These are phyloP conservation scores for Citrullus amarus DNA, from an alignment of 306 rosid genomes.

Conservation along the genomic window DNA sequence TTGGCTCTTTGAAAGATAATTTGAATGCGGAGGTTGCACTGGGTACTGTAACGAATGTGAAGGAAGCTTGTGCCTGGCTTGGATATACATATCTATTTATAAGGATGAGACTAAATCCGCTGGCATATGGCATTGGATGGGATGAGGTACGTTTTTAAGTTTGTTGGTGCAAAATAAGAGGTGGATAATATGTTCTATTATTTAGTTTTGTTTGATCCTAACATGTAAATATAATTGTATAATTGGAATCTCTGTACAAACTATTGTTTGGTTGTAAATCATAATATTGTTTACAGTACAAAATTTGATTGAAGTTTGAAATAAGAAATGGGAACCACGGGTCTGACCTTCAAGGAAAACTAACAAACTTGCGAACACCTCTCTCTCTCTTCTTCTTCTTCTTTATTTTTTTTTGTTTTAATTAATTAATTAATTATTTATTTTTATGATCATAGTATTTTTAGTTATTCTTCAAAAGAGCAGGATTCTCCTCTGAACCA, in stretches of 20 bases:
- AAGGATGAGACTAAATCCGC: slow-evolving; percentile 93
- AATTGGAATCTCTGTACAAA: not conserved
- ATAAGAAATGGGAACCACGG: not conserved
- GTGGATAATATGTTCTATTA: not conserved
- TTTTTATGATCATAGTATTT: not conserved
- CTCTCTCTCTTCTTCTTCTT: too few species aligned
- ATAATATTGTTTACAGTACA: not conserved
- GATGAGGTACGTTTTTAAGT: slow-evolving; percentile 56
- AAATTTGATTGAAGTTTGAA: not conserved
- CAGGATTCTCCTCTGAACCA: not conserved
- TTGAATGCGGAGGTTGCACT: slow-evolving; percentile 95
- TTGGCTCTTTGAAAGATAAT: slow-evolving; percentile 92
- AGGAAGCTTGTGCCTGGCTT: slow-evolving; percentile 99
- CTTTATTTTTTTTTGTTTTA: too few species aligned
- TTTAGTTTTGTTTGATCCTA: not conserved
- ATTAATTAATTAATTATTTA: not conserved
- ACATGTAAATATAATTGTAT: not conserved
- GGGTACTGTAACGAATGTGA: slow-evolving; percentile 95
- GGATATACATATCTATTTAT: slow-evolving; percentile 95
- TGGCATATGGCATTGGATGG: slow-evolving; percentile 92
- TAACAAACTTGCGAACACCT: not conserved
- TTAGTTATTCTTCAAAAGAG: not conserved
- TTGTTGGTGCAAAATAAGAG: slow-evolving; percentile 16
- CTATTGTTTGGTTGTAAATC: not conserved
- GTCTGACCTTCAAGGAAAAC: not conserved